Evolutionary conservation across 148 eudicot species (phyloP), one percentile per base, ranked within the genome.

Genomic region (Amaranthus cruentus): DNA sequence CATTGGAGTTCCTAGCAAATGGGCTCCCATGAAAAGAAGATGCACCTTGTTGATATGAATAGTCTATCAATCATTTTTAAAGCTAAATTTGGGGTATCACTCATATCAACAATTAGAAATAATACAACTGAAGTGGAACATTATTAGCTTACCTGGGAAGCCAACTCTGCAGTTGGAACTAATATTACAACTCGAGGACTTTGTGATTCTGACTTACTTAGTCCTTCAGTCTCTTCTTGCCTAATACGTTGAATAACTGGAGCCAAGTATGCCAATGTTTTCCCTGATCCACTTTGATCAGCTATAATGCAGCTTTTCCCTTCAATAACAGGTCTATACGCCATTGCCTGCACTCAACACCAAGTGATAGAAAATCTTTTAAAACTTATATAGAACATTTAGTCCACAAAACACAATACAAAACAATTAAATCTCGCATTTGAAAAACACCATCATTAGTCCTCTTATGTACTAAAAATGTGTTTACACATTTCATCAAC

Each of bases 271-370:
- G 98, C 96, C 87, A 95, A 78, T 51, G 98, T 95, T 84, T 95
- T 95, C 62, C 98, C 98, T 65, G 98, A 95, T 63, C 98, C 98
- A 95, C 98, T 95, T 82, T 91, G 97, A 87, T 95, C 98, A 78
- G 98, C 88, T 73, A 95, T 84, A 73, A 95, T 87, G 89, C 98
- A 95, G 79, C 88, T 90, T 86, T 91, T 90, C 77, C 84, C 88
- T 66, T 74, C 84, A 38, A 79, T 57, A 75, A 79, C 88, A 66
- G 89, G 85, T 73, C 67, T 80, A 84, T 89, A 91, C 66, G 98
- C 85, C 96, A 91, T 87, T 69, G 96, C 90, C 98, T 95, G 82
- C 80, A 79, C 43, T 57, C 62, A 51, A 18, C 66, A 70, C 67
- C 21, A 75, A 62, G 72, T 59, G 66, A 55, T 62, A 71, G 55